Conservation (phyloP, 176 grass and related monocot genomes). For the Thalia dealbata region DNA sequence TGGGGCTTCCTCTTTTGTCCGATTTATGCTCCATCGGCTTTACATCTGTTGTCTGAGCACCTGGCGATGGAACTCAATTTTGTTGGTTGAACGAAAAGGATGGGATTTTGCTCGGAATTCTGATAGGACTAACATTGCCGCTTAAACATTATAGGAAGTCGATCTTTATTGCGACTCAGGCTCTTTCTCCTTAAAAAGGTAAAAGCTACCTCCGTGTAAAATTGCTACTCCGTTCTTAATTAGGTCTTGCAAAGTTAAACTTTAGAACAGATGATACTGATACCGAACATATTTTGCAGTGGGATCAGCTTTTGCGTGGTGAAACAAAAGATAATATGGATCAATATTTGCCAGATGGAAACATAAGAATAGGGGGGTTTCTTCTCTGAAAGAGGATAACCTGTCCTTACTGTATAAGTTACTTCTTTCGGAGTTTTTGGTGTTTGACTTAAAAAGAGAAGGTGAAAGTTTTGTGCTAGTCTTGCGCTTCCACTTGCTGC, state of each 20-base stretch:
- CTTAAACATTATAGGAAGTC: background rate
- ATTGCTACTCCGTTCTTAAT: background rate
- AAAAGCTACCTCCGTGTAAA: background rate
- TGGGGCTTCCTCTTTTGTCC: background rate
- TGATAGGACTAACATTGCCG: background rate
- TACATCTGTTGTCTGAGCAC: background rate
- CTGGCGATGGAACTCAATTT: background rate
- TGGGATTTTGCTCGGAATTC: background rate
- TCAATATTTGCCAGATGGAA: background rate
- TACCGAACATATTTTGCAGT: background rate
- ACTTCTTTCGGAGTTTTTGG: background rate
- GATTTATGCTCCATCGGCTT: background rate
- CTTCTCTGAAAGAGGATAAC: background rate
- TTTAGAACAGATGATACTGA: constrained; percentile 1
- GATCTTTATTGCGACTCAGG: background rate
- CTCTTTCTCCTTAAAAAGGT: background rate
- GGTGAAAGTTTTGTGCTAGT: background rate
- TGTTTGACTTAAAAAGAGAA: background rate
- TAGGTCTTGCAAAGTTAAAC: background rate
- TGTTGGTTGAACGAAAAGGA: background rate
- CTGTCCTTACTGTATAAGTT: background rate
- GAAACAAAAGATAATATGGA: background rate
- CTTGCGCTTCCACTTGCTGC: background rate
- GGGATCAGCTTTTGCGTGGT: background rate
- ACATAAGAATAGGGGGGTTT: background rate